Evolutionary conservation across 192 early-diverging fungal species (phyloP), one percentile per base, ranked within the genome.

Genomic region (Coemansia pectinata): DNA sequence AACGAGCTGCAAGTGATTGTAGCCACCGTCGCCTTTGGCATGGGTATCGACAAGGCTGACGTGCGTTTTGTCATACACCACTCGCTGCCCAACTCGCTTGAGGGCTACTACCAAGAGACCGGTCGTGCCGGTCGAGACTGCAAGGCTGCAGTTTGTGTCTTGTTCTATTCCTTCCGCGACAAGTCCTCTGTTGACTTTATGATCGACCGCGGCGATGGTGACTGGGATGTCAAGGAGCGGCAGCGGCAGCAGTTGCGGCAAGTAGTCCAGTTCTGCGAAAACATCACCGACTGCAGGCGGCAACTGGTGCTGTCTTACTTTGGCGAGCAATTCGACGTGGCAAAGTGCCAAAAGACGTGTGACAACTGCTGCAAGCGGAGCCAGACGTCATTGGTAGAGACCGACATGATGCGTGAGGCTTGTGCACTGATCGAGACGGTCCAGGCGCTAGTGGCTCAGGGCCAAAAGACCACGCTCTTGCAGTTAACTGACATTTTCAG

Each of bases 101-200:
- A 99, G 77, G 94, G 93, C 0, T 99, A 99, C 71, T 96, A 96
- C 68, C 92, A 97, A 79, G 97, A 99, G 73, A 99, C 95, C 0
- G 96, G 97, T 2, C 90, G 97, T 15, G 95, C 95, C 0, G 96
- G 97, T 3, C 90, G 97, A 17, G 97, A 99, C 78, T 96, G 97
- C 7, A 85, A 90, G 59, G 80, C 86, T 38, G 90, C 94, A 1
- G 77, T 86, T n/a, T 98, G 96, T 62, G 84, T 95, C 5, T 69
- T 98, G 42, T 98, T 88, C 47, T 97, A 94, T 74, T 79, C 86
- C 0, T 94, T 88, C 72, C 67, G 70, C 8, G 95, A 96, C 80
- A 94, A 91, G 74, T 57, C 50, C 1, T 88, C 85, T 45, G 88
- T 95, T 41, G 87, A 92, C 39, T 86, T 74, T 63, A 84, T 97